These are phyloP conservation scores for Sporodiniella umbellata DNA, from an alignment of 371 early-diverging fungal species.

Conservation along the genomic window DNA sequence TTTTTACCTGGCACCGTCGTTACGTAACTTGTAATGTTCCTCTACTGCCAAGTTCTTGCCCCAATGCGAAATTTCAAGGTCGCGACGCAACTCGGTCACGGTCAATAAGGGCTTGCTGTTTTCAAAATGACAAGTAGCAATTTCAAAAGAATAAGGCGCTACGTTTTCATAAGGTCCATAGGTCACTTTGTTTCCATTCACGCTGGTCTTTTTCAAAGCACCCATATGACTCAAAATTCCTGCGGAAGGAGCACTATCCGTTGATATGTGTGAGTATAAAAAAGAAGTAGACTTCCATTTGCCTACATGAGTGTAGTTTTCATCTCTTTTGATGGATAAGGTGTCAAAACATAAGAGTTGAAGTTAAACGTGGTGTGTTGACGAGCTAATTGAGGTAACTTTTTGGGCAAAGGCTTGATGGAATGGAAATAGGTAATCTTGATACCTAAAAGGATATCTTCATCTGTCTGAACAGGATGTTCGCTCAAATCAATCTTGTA, in stretches of 20 bases:
- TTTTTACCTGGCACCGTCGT: conserved; percentile 79
- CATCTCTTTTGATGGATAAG: conserved; percentile 70
- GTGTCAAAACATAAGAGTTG: conserved; percentile 60
- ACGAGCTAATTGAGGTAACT: conserved; percentile 66
- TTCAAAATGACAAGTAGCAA: conserved; percentile 58
- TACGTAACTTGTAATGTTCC: conserved; percentile 80
- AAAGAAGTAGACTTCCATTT: no score
- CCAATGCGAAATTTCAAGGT: conserved; percentile 87
- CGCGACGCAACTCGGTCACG: conserved; percentile 60
- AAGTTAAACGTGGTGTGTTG: conserved; percentile 65
- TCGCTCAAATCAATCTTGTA: conserved; percentile 62
- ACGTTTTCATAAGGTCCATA: conserved; percentile 77
- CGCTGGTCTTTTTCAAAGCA: conserved; percentile 19
- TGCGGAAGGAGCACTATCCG: conserved; percentile 30
- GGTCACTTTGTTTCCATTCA: conserved; percentile 54
- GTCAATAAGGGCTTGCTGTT: conserved; percentile 64
- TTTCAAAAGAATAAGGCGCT: conserved; percentile 47
- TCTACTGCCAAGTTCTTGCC: conserved; percentile 77
- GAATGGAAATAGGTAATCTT: conserved; percentile 55
- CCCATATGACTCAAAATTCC: conserved; percentile 44
- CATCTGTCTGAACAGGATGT: conserved; percentile 57
- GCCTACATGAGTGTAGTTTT: conserved; percentile 79
- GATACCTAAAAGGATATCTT: conserved; percentile 67
- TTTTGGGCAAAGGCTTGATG: conserved; percentile 67
- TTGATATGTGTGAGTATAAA: background rate